Evolutionary conservation across 2,329 filamentous ascomycete species (phyloP).

Genomic region (Biscogniauxia sp.): DNA sequence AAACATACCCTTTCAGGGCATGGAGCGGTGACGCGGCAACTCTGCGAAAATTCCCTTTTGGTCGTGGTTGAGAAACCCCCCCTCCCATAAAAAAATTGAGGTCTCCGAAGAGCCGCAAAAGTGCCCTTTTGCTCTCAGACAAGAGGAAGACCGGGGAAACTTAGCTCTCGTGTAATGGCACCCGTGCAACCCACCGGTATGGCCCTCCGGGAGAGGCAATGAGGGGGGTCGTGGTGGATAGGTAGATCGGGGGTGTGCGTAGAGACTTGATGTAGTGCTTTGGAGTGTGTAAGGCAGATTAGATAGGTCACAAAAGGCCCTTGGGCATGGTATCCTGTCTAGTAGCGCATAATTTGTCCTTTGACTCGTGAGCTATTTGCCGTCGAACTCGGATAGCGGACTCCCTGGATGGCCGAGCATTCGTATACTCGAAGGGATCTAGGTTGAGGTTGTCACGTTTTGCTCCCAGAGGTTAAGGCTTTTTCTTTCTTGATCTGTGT

Average conservation of each 20-base stretch:
- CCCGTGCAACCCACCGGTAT: no score
- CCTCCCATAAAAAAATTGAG: no score
- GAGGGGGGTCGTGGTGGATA: background rate
- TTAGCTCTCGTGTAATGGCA: no score
- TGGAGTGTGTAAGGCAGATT: background rate
- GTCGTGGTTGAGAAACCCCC: no score
- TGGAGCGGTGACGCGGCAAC: no score
- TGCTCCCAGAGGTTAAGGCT: no score
- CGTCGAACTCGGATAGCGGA: no score
- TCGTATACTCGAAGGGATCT: background rate
- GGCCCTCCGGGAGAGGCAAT: background rate
- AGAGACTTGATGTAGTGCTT: background rate
- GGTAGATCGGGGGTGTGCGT: background rate
- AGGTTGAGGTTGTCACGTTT: background rate
- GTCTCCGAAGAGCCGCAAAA: no score
- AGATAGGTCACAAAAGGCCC: background rate
- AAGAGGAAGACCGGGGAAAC: no score
- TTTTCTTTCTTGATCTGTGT: background rate
- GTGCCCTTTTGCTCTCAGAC: no score
- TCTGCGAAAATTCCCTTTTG: no score
- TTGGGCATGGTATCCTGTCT: background rate
- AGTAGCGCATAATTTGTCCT: background rate
- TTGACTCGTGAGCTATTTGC: background rate
- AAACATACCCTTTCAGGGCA: no score
- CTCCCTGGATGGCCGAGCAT: background rate